Evolutionary conservation across 768 basidiomycete species (phyloP).

Genomic region (Cubamyces sp.): DNA sequence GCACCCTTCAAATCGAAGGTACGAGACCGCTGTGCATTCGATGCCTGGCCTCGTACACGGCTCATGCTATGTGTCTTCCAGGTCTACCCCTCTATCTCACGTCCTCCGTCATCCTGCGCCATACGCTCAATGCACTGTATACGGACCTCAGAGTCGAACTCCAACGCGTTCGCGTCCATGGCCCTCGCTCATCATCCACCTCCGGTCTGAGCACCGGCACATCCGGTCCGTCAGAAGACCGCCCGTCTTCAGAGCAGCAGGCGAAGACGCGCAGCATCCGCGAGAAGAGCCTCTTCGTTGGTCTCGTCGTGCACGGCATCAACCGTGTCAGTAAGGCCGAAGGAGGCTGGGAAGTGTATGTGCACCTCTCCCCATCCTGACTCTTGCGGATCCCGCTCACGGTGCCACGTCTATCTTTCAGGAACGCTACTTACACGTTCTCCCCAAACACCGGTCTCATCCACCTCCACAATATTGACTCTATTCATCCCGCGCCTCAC

Average conservation of each 20-base stretch:
- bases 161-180: slow-evolving; percentile 47
- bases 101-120: slow-evolving; percentile 69
- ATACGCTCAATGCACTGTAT: slow-evolving; percentile 77
- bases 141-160: slow-evolving; percentile 63
- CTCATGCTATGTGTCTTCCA: slow-evolving; percentile 29
- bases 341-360: slow-evolving; percentile 79
- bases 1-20: slow-evolving; percentile 75
- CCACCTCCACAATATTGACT: slow-evolving; percentile 65
- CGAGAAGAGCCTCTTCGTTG: slow-evolving; percentile 62
- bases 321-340: slow-evolving; percentile 64
- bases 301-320: slow-evolving; percentile 57
- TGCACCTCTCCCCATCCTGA: slow-evolving; percentile 16
- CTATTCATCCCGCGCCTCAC: slow-evolving; percentile 80
- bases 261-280: slow-evolving; percentile 39
- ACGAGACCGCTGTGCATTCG: slow-evolving; percentile 16
- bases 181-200: slow-evolving; percentile 23
- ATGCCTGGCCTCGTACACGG: neutral
- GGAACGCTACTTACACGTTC: slow-evolving; percentile 75
- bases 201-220: neutral
- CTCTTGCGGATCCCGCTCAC: neutral
- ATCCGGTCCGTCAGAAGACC: neutral
- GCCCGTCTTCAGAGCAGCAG: neutral
- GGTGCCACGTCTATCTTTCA: slow-evolving; percentile 30
- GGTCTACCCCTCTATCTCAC: slow-evolving; percentile 75
- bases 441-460: slow-evolving; percentile 70